phyloP scores from a whole-genome alignment of 768 basidiomycete genomes.

The Boletus reticuloceps region DNA sequence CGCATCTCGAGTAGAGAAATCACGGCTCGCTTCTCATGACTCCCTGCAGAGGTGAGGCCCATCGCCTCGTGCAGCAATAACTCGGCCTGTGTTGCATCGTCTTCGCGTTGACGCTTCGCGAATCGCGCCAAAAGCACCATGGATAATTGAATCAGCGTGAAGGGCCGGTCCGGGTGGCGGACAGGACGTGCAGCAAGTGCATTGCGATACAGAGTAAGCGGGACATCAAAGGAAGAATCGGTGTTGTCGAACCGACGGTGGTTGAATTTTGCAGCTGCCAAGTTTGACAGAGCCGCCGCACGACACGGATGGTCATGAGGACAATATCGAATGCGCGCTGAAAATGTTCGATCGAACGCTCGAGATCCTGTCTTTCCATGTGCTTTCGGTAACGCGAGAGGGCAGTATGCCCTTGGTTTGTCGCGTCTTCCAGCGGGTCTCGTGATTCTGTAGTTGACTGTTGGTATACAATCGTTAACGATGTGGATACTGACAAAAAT shows the following conservation, averaged over 20 bases:
- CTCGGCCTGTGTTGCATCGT: background rate
- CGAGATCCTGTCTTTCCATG: background rate
- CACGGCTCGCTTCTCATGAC: background rate
- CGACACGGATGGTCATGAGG: background rate
- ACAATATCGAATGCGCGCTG: background rate
- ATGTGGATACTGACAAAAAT: background rate
- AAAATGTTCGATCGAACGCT: background rate
- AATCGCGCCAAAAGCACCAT: background rate
- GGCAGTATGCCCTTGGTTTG: background rate
- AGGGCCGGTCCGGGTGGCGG: slow-evolving; percentile 1
- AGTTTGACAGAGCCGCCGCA: background rate
- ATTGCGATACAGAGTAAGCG: background rate
- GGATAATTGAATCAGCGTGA: slow-evolving; percentile 2
- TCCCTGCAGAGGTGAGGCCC: background rate
- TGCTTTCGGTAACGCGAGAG: background rate
- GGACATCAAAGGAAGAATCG: background rate
- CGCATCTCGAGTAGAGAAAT: background rate
- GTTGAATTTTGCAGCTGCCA: background rate
- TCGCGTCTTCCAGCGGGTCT: background rate
- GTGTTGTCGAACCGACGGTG: background rate
- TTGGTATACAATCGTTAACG: background rate
- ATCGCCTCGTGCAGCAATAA: background rate
- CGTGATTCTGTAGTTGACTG: background rate
- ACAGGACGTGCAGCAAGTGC: background rate
- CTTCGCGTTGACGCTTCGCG: background rate